Conservation (phyloP, 1,139 yeast genomes). For the Hyphopichia burtonii region DNA sequence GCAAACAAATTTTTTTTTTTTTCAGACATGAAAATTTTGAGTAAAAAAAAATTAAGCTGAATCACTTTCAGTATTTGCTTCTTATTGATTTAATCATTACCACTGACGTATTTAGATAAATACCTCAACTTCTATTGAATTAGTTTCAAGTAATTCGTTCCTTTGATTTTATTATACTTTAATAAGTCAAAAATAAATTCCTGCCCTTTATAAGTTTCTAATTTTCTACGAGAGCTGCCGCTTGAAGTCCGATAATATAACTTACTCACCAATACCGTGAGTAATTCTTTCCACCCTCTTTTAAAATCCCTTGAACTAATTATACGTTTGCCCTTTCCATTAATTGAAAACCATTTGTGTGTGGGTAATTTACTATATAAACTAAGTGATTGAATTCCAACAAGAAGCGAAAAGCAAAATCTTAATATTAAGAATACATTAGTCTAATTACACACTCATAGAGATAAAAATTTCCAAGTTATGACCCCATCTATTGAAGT, state of each 20-base stretch:
- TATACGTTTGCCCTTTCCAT: slow-evolving; percentile 9
- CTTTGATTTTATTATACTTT: not conserved
- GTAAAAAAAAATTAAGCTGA: too few relatives aligned
- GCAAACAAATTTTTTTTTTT: too few relatives aligned
- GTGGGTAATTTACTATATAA: not conserved
- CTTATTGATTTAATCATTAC: too few relatives aligned
- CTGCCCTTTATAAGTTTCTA: slow-evolving; percentile 4
- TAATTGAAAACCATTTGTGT: slow-evolving; percentile 4
- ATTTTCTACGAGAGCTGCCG: slow-evolving; percentile 48
- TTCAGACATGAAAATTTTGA: too few relatives aligned
- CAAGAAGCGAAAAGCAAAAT: too few relatives aligned
- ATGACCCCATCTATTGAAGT: slow-evolving; percentile 29
- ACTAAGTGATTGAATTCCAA: too few relatives aligned
- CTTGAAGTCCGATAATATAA: slow-evolving; percentile 34
- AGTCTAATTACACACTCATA: not conserved
- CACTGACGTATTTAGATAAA: not conserved
- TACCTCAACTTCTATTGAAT: not conserved
- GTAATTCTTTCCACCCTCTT: slow-evolving; percentile 13
- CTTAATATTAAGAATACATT: not conserved
- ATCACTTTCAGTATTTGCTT: too few relatives aligned
- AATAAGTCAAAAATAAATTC: slow-evolving; percentile 6
- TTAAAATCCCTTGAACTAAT: slow-evolving; percentile 1
- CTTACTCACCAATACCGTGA: slow-evolving; percentile 34
- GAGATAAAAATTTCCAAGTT: slow-evolving; percentile 10
- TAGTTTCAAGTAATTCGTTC: not conserved